A percentile compares a stretch with the other conserved stretches of the same genome.
Evolutionary conservation across 1,284 basidiomycete species (phyloP).

Genomic region (Wolfiporia cocos): DNA sequence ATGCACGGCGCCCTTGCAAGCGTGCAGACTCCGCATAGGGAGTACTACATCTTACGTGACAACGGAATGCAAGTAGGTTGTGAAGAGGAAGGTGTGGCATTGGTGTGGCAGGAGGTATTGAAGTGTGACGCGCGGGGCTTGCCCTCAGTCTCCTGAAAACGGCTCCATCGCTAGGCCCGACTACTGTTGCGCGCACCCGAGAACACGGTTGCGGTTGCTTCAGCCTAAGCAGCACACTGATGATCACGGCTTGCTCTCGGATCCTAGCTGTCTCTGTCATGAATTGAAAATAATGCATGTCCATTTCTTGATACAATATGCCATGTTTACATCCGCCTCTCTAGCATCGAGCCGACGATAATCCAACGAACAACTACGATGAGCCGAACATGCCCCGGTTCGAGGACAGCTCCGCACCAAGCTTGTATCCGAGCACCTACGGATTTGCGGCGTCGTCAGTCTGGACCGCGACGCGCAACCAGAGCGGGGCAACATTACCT

Average conservation of each 20-base stretch:
- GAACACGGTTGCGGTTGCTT: too few relatives aligned
- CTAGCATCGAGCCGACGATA: too few relatives aligned
- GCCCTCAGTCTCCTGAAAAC: background rate
- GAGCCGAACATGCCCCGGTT: slow-evolving; percentile 57
- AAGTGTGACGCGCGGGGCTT: slow-evolving; percentile 32
- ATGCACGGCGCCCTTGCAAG: slow-evolving; percentile 60
- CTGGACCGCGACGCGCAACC: background rate
- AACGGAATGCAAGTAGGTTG: slow-evolving; percentile 73
- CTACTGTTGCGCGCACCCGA: too few relatives aligned
- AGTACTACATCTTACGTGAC: slow-evolving; percentile 61
- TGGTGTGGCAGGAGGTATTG: slow-evolving; percentile 56
- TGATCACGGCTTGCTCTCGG: too few relatives aligned
- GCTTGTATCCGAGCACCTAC: slow-evolving; percentile 78
- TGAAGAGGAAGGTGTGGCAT: slow-evolving; percentile 63
- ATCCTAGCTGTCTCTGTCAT: too few relatives aligned
- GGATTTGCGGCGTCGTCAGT: background rate
- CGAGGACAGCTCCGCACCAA: slow-evolving; percentile 77
- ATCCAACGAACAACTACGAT: slow-evolving; percentile 18
- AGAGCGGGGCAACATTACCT: slow-evolving; percentile 39
- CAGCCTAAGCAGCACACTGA: too few relatives aligned
- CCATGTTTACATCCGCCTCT: too few relatives aligned
- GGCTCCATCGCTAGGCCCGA: background rate
- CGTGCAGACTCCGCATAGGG: slow-evolving; percentile 59
- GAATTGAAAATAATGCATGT: too few relatives aligned
- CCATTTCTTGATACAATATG: too few relatives aligned